A percentile compares a stretch with the other conserved stretches of the same genome.
These are phyloP conservation scores for Abortiporus biennis DNA, from an alignment of 1,284 basidiomycete genomes.

Conservation along the genomic window DNA sequence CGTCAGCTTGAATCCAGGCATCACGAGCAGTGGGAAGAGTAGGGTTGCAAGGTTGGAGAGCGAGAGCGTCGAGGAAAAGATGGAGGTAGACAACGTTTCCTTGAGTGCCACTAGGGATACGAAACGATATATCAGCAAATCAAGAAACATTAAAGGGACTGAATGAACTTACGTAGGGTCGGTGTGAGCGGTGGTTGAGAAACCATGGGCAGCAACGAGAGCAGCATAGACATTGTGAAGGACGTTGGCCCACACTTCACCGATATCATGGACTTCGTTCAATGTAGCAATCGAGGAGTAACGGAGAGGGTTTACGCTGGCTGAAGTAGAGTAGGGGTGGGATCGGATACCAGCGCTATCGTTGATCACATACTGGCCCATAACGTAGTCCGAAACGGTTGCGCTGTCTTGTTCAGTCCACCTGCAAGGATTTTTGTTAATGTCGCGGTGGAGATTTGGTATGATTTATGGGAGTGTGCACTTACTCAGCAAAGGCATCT, in stretches of 20 bases:
- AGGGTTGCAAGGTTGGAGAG: slow-evolving; percentile 33
- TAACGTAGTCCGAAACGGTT: slow-evolving; percentile 30
- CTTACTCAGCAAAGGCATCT: slow-evolving; percentile 44
- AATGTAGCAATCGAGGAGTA: slow-evolving; percentile 31
- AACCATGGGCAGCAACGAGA: slow-evolving; percentile 38
- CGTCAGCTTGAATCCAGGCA: slow-evolving; percentile 30
- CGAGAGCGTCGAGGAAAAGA: slow-evolving; percentile 41
- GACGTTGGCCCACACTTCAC: slow-evolving; percentile 42
- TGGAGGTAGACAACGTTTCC: slow-evolving; percentile 44
- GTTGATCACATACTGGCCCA: slow-evolving; percentile 32
- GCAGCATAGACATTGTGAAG: slow-evolving; percentile 43
- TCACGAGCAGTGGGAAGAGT: slow-evolving; percentile 21
- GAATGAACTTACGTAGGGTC: slow-evolving; percentile 23
- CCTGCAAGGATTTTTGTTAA: slow-evolving; percentile 10
- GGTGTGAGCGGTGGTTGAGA: slow-evolving; percentile 30
- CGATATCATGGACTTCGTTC: slow-evolving; percentile 33
- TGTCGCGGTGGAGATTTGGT: not conserved
- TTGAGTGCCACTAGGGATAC: slow-evolving; percentile 23
- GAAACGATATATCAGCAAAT: slow-evolving; percentile 1
- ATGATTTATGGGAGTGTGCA: not conserved
- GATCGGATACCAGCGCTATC: slow-evolving; percentile 29
- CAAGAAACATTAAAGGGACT: not conserved
- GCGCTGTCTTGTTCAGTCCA: slow-evolving; percentile 31
- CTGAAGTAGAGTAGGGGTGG: slow-evolving; percentile 34
- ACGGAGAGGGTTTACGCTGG: slow-evolving; percentile 12